phyloP scores from a whole-genome alignment of 1,284 basidiomycete species.

The Sutorius eximius region DNA sequence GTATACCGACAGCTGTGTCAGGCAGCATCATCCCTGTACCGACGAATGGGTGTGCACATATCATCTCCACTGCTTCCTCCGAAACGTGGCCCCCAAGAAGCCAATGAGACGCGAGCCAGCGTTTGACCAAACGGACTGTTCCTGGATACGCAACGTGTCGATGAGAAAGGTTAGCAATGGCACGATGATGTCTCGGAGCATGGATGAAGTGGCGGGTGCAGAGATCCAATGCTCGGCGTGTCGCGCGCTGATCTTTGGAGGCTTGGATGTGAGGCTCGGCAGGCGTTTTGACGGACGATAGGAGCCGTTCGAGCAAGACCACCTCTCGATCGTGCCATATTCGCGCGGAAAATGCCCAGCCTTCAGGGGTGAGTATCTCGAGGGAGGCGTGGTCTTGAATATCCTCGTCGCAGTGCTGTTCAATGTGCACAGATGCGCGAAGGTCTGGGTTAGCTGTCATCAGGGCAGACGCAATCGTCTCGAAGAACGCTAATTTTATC shows the following conservation, averaged over 20 bases:
- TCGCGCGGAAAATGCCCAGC: conserved; percentile 84
- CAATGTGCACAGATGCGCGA: conserved; percentile 58
- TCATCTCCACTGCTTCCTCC: conserved; percentile 81
- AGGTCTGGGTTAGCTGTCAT: conserved; percentile 53
- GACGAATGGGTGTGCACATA: conserved; percentile 72
- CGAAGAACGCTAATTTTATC: conserved; percentile 92
- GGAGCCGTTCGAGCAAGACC: conserved; percentile 73
- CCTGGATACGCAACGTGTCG: conserved; percentile 78
- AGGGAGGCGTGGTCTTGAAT: conserved; percentile 73
- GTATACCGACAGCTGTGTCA: conserved; percentile 39
- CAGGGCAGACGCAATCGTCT: conserved; percentile 68
- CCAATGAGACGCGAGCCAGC: conserved; percentile 94
- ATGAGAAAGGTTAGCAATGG: conserved; percentile 79
- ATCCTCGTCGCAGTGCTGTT: conserved; percentile 47
- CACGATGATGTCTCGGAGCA: conserved; percentile 82
- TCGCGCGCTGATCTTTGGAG: conserved; percentile 41
- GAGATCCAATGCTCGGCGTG: conserved; percentile 56
- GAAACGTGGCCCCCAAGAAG: conserved; percentile 69
- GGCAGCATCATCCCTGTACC: conserved; percentile 21
- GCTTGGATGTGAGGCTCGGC: background rate
- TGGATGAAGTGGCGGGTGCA: conserved; percentile 76
- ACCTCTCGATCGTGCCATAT: conserved; percentile 91
- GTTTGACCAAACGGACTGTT: conserved; percentile 85
- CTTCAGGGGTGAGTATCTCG: conserved; percentile 78
- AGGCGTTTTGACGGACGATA: conserved; percentile 40